phyloP scores from a whole-genome alignment of 495 filamentous ascomycete species.

The Xylaria scruposa region DNA sequence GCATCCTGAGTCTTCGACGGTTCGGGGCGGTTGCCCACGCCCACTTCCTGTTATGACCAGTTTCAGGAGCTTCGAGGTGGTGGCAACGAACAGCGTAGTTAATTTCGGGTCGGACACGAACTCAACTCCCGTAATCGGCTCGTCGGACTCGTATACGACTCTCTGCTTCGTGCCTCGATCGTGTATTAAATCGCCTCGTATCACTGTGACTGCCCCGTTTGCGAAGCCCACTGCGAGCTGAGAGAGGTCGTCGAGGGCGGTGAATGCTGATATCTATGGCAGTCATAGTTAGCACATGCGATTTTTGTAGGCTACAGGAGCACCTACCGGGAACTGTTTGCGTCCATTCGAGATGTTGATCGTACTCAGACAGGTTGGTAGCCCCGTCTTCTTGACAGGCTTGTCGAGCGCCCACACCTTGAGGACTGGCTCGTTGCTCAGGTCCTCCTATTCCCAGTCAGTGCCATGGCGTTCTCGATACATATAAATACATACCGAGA shows the following conservation, averaged over 20 bases:
- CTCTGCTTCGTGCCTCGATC: slow-evolving; percentile 95
- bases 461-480: neutral
- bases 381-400: slow-evolving; percentile 89
- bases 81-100: slow-evolving; percentile 88
- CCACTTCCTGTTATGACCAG: slow-evolving; percentile 84
- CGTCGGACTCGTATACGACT: slow-evolving; percentile 95
- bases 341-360: slow-evolving; percentile 87
- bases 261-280: slow-evolving; percentile 85
- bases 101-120: slow-evolving; percentile 67
- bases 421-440: slow-evolving; percentile 82
- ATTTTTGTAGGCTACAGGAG: neutral
- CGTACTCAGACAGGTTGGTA: slow-evolving; percentile 84
- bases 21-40: slow-evolving; percentile 85
- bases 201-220: slow-evolving; percentile 91
- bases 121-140: slow-evolving; percentile 91
- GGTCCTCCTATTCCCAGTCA: slow-evolving; percentile 65
- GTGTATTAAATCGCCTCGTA: slow-evolving; percentile 93
- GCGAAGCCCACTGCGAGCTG: slow-evolving; percentile 95
- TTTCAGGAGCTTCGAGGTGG: slow-evolving; percentile 86
- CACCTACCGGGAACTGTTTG: slow-evolving; percentile 84
- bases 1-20: slow-evolving; percentile 87
- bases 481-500: slow-evolving; percentile 56
- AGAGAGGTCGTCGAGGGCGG: slow-evolving; percentile 81
- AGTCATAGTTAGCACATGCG: slow-evolving; percentile 19
- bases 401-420: slow-evolving; percentile 98